Base-by-base conservation (phyloP, 768 basidiomycete genomes). In the Zangia roseola region DNA sequence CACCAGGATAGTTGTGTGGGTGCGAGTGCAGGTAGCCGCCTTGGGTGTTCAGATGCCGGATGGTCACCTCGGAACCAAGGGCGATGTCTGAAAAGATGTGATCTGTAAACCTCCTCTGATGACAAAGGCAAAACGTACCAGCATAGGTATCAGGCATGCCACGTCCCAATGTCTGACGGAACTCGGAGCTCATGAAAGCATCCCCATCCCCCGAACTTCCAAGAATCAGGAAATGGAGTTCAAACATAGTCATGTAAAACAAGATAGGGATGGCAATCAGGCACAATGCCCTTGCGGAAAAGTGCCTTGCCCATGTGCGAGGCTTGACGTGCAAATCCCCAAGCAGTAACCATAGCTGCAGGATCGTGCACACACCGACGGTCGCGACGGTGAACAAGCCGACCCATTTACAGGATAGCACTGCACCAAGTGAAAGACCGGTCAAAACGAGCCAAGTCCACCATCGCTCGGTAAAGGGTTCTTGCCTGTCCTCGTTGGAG, bases 21-120 rank as follows among this genome's bases (percentile, higher is more conserved):
- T 99, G 97, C 1, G 97, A 98, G 68, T 99, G 97, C 12, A 99
- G 73, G 65, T 98, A 99, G n/a, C 97, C 97, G 23, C 97, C 97
- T 69, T 99, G 95, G 0, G 97, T 99, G 63, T 98, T 93, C 39
- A 94, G 70, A 63, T 98, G 97, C 41, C 94, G 86, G 31, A 99
- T 77, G 2, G 88, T 76, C 33, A 99, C 73, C 36, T 76, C 72
- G 0, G 94, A 97, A 23, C 94, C 95, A 55, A 94, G 49, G 14
- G 83, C 88, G 40, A 98, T 78, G 63, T 99, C 97, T 87, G 55
- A 19, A 16, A 36, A 23, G 8, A 28, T 5, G 28, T 64, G 45
- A 55, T 12, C 13, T 6, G 10, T 7, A 19, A 10, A n/a, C 26
- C 19, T 26, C 6, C 19, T 30, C 6, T 1, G 26, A 47, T n/a